These are phyloP conservation scores for Floccularia luteovirens DNA, from an alignment of 768 basidiomycete species.

Conservation along the genomic window DNA sequence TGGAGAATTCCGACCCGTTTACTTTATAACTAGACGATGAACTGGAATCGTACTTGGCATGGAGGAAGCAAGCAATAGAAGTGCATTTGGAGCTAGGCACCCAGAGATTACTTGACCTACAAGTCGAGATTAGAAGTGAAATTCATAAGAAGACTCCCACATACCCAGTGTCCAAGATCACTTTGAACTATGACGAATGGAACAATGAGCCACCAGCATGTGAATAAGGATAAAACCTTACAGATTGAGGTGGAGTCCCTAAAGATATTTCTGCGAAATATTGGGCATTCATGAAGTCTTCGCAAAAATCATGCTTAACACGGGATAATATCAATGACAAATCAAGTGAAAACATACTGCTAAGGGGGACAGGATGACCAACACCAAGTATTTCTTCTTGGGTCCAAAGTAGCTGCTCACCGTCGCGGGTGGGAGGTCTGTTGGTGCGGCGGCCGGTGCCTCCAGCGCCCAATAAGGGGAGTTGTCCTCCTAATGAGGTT, in stretches of 20 bases:
- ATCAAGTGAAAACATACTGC: constrained; percentile 66
- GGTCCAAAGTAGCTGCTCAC: constrained; percentile 71
- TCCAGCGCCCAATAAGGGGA: constrained; percentile 68
- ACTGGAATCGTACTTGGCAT: constrained; percentile 81
- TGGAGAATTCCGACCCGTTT: constrained; percentile 85
- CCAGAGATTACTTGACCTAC: constrained; percentile 89
- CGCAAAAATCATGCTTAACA: constrained; percentile 4
- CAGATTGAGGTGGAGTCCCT: constrained; percentile 77
- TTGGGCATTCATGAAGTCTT: constrained; percentile 98
- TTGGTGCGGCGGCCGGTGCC: constrained; percentile 59
- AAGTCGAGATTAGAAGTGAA: constrained; percentile 6
- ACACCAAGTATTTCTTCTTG: constrained; percentile 67
- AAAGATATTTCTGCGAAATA: constrained; percentile 86
- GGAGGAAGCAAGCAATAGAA: constrained; percentile 91
- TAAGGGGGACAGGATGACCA: constrained; percentile 87
- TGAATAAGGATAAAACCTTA: constrained; percentile 27
- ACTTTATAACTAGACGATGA: constrained; percentile 80
- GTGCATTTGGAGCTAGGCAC: constrained; percentile 77
- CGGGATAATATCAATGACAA: background rate
- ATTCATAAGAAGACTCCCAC: constrained; percentile 1
- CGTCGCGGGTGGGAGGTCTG: constrained; percentile 26
- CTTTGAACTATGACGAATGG: constrained; percentile 61
- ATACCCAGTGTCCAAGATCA: constrained; percentile 89
- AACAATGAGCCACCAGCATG: constrained; percentile 2
- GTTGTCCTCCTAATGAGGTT: constrained; percentile 29